Conservation (phyloP, 371 early-diverging fungal genomes). For the Chytridium lagenaria region DNA sequence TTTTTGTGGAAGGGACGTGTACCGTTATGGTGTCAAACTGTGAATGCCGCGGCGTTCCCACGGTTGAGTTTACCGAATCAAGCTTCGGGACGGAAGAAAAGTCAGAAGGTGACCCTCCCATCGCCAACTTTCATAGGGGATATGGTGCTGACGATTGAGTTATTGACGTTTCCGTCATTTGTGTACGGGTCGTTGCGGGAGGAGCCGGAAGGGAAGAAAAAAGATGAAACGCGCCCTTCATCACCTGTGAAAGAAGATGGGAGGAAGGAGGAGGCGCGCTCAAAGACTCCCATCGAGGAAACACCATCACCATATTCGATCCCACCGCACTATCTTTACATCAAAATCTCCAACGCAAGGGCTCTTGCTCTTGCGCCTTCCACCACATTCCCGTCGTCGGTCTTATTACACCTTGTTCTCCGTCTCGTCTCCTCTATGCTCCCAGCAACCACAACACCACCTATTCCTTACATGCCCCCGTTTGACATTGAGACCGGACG, state of each 20-base stretch:
- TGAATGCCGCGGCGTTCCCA: slow-evolving; percentile 6
- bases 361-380: slow-evolving; percentile 37
- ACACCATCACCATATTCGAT: not conserved
- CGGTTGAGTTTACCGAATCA: not conserved
- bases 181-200: not conserved
- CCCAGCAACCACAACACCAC: slow-evolving; percentile 42
- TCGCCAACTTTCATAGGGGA: not conserved
- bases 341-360: slow-evolving; percentile 41
- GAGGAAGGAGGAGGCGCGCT: too few species aligned
- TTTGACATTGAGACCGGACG: slow-evolving; percentile 43
- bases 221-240: too few species aligned
- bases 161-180: slow-evolving; percentile 1
- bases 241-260: too few species aligned
- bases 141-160: slow-evolving; percentile 1
- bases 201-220: too few species aligned
- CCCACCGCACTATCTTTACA: slow-evolving; percentile 32
- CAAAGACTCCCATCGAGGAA: too few species aligned
- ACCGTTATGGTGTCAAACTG: not conserved
- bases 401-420: slow-evolving; percentile 37
- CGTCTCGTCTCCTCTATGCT: slow-evolving; percentile 38
- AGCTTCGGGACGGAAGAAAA: not conserved
- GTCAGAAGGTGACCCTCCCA: not conserved
- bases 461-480: slow-evolving; percentile 46
- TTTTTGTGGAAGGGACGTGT: not conserved
- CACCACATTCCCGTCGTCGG: slow-evolving; percentile 6